A percentile compares a stretch with the other conserved stretches of the same genome.
Conservation (phyloP, 768 basidiomycete genomes). For the Phanerodontia chrysosporium region DNA sequence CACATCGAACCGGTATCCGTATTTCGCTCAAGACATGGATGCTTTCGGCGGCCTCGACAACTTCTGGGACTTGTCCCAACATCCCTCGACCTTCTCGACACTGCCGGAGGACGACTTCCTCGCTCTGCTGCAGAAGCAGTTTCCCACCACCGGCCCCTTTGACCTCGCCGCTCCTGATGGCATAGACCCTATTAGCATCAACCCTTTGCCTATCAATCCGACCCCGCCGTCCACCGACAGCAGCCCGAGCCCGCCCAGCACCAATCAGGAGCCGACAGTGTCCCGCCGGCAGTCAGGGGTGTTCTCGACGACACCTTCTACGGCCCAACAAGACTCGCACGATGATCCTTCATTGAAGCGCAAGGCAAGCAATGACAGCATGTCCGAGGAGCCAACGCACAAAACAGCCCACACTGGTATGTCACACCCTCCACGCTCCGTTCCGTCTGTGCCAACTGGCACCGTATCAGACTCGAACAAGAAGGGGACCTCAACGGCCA, state of each 20-base stretch:
- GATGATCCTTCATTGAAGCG: constrained; percentile 60
- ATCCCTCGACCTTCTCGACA: constrained; percentile 54
- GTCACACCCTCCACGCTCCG: constrained; percentile 17
- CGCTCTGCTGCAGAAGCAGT: constrained; percentile 74
- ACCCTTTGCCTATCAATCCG: constrained; percentile 43
- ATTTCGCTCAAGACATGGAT: constrained; percentile 39
- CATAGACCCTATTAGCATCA: constrained; percentile 59
- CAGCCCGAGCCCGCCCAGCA: constrained; percentile 71
- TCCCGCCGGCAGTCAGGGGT: constrained; percentile 29
- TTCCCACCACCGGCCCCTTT: constrained; percentile 32
- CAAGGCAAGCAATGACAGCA: constrained; percentile 66
- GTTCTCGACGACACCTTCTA: constrained; percentile 19
- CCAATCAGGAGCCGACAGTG: constrained; percentile 28
- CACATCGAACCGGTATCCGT: neutral
- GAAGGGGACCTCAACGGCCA: neutral
- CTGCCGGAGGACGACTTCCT: constrained; percentile 76
- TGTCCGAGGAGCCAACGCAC: constrained; percentile 59
- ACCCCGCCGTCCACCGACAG: constrained; percentile 66
- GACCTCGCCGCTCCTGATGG: constrained; percentile 30
- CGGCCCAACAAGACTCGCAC: constrained; percentile 12
- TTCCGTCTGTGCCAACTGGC: neutral
- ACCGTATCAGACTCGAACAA: neutral
- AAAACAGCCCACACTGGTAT: constrained; percentile 65
- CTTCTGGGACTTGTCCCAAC: constrained; percentile 64
- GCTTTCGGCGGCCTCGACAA: constrained; percentile 38